Evolutionary conservation across 2,329 filamentous ascomycete genomes (phyloP).

Genomic region (Pseudogymnoascus sp.): DNA sequence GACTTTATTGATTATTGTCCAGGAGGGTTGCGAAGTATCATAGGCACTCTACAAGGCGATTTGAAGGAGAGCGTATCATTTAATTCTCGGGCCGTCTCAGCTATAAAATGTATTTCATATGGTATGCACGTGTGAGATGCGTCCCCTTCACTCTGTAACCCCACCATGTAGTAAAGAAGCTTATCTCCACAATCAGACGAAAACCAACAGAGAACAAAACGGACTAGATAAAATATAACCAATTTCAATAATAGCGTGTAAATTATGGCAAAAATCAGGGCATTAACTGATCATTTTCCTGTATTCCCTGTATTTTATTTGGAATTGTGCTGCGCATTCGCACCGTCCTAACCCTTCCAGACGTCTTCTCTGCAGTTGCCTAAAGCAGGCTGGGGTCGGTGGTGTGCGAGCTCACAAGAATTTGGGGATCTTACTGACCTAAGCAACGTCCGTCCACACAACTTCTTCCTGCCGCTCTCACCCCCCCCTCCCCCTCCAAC

Average conservation of each 20-base stretch:
- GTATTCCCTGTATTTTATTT: background rate
- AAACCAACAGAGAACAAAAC: background rate
- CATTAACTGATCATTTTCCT: background rate
- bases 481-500: background rate
- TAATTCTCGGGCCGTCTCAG: background rate
- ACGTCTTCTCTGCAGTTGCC: background rate
- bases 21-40: background rate
- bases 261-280: background rate
- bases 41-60: background rate
- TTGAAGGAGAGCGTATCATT: background rate
- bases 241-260: background rate
- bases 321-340: background rate
- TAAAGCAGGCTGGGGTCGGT: constrained; percentile 1
- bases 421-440: background rate
- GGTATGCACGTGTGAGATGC: background rate
- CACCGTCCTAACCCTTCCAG: background rate
- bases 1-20: constrained; percentile 2
- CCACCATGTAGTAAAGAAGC: background rate
- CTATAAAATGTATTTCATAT: background rate
- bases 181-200: constrained; percentile 2
- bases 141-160: background rate
- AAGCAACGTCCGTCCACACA: background rate
- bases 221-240: background rate
- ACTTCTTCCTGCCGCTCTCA: background rate
- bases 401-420: background rate